Evolutionary conservation across 192 early-diverging fungal genomes (phyloP), one percentile per base, ranked within the genome.

Genomic region (Entomortierella lignicola): DNA sequence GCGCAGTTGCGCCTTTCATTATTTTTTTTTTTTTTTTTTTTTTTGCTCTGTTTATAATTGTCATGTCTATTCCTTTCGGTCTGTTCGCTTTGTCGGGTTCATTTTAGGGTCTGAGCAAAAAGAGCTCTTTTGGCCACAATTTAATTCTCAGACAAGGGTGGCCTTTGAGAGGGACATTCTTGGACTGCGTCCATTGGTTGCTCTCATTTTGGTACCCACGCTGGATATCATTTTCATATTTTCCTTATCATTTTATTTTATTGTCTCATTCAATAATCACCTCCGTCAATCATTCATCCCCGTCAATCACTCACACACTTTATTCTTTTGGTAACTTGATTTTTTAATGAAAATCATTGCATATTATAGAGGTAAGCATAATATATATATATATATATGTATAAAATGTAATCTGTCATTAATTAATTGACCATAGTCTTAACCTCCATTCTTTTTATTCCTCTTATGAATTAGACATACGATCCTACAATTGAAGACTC

Each of bases 401-500:
- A n/a, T n/a, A n/a, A n/a, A n/a, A n/a, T n/a, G n/a, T n/a, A n/a
- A n/a, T n/a, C n/a, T n/a, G n/a, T 12, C 44, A 12, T 47, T 47
- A 2, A 47, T 47, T 47, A 12, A 47, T 47, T 20, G 17, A 47
- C 30, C 6, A 58, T 58, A 4, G 12, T 58, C 7, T 13, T 26
- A 56, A 34, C 5, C 4, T 3, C 34, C 39, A 15, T 42, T 41
- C 44, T 60, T 12, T 60, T 60, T 51, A 6, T 60, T 55, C 18
- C 11, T 5, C 17, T 47, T 47, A 47, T 50, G 18, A 13, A 31
- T 26, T 89, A 92, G 87, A 98, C 94, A 77, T 99, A 98, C 79
- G 96, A 98, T 84, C 98, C 98, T 31, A 99, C 98, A 11, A 99
- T 97, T 69, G 98, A 99, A 85, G 98, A 98, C 84, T 96, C 94